Base-by-base conservation (phyloP, 345 rosid genomes). In the Salix viminalis region DNA sequence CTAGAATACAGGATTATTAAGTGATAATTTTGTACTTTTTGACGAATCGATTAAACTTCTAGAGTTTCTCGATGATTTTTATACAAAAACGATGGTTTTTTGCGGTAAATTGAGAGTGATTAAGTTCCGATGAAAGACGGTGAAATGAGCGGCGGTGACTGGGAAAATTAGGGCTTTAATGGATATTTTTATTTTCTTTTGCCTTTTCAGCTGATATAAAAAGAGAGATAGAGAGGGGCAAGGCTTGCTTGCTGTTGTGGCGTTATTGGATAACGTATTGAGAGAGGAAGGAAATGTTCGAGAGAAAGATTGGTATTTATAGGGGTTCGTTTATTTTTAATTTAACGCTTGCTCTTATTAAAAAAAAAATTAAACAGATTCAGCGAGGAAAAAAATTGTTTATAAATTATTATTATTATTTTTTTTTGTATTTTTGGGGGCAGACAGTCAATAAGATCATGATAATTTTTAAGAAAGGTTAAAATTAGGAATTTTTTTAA, bases 241-340 rank as follows among this genome's bases (percentile, higher is more conserved):
- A 41, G 12, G 44, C 44, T 41, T 34, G 36, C 36, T 34, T 19
- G 67, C 34, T 34, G 54, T 50, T 41, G 65, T 77, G 80, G 80
- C 76, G 44, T 16, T 42, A 21, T 1, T 32, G 69, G 82, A 69
- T 10, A 81, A 77, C 73, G 76, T 24, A 26, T 1, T 11, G 16
- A 24, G 65, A 12, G 48, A 30, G 42, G 46, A 21, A 23, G 0
- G 28, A 23, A 42, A 11, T 42, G 46, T 11, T 36, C 1, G 60
- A 54, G 28, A n/a, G 48, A 26, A 46, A 37, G 65, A 9, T 48
- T 66, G 64, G 30, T 1, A 65, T 75, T 70, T 82, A 75, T 71
- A 23, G 11, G 19, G 42, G 65, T 26, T 37, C 60, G 26, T 37
- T 32, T 32, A 4, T 70, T 71, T 16, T 42, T 58, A 19, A 44